Base-by-base conservation (phyloP, 176 grass and related monocot species). In the Saccharum spontaneum region DNA sequence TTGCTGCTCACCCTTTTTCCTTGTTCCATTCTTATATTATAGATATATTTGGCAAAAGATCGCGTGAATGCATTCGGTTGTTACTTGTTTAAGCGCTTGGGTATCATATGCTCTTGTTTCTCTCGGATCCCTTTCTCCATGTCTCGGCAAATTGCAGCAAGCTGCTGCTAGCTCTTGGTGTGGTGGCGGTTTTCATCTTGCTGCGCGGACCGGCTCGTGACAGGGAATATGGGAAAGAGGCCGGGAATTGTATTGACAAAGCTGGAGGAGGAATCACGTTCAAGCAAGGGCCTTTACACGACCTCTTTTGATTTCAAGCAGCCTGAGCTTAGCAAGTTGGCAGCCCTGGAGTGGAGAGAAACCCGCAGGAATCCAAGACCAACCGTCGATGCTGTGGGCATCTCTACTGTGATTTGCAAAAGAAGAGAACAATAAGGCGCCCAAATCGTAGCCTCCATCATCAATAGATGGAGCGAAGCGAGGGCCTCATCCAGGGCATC, bases 41-140 rank as follows among this genome's bases (percentile, higher is more conserved):
- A 20, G 0, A n/a, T 9, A 73, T 85, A 39, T 84, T 76, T 81
- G 5, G 67, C 16, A 43, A 82, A 55, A 86, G 71, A 89, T 77
- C 50, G 61, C 71, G 40, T 70, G 83, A 67, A 82, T 59, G 78
- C 78, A 82, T 90, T 83, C 67, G 55, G 61, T 11, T 78, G 45
- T 83, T 83, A 45, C 88, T 73, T 83, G 88, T 90, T 86, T 86
- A 90, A 86, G 67, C 82, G 83, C 20, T 67, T 82, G 84, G 73
- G 79, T 54, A 90, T 83, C 88, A 18, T 78, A 73, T 73, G 83
- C 79, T 78, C 67, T 55, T 82, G 82, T 86, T 84, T 78, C 46
- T 80, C 61, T 69, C 4, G 30, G 30, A 33, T 66, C 69, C 49
- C 6, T n/a, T 41, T 41, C 33, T 28, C 52, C 65, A 60, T 43